Percentiles rank a stretch among this genome's conserved stretches.
phyloP scores from a whole-genome alignment of 2,329 filamentous ascomycete species.

The Tolypocladium tundrense region DNA sequence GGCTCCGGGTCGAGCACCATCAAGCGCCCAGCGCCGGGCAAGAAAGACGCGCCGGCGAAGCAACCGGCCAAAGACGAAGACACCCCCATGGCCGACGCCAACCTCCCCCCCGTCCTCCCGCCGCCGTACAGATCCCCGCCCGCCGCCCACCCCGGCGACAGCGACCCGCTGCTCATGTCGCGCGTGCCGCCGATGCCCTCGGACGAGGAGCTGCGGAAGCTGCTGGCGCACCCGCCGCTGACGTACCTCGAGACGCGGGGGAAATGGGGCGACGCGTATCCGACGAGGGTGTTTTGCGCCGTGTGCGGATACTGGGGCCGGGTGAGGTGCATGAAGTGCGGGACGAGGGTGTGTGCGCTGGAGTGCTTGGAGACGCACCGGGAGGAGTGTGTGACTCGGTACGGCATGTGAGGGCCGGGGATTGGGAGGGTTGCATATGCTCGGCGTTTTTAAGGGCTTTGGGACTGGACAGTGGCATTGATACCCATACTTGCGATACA shows the following conservation, averaged over 20 bases:
- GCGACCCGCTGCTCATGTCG: constrained; percentile 47
- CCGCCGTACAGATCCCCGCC: constrained; percentile 22
- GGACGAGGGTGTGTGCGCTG: constrained; percentile 65
- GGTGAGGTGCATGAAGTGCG: constrained; percentile 67
- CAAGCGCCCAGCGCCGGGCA: constrained; percentile 16
- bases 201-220: constrained; percentile 50
- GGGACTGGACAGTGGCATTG: constrained; percentile 2
- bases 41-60: constrained; percentile 13
- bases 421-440: not conserved
- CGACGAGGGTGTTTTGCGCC: constrained; percentile 60
- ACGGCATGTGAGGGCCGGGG: constrained; percentile 32
- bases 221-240: constrained; percentile 55
- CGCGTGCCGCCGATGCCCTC: constrained; percentile 47
- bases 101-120: constrained; percentile 20
- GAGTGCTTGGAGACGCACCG: constrained; percentile 64
- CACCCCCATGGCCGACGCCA: constrained; percentile 14
- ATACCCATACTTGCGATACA: constrained; percentile 5
- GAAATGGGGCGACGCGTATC: constrained; percentile 36
- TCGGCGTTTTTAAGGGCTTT: constrained; percentile 7
- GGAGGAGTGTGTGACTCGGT: constrained; percentile 60
- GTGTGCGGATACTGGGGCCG: constrained; percentile 77
- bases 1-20: constrained; percentile 15
- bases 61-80: constrained; percentile 16
- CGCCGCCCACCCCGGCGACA: constrained; percentile 35
- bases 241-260: constrained; percentile 56